Percentiles rank a stretch among this genome's conserved stretches.
Evolutionary conservation across 441 rosid species (phyloP).

Genomic region (Cnidoscolus chayamansa): DNA sequence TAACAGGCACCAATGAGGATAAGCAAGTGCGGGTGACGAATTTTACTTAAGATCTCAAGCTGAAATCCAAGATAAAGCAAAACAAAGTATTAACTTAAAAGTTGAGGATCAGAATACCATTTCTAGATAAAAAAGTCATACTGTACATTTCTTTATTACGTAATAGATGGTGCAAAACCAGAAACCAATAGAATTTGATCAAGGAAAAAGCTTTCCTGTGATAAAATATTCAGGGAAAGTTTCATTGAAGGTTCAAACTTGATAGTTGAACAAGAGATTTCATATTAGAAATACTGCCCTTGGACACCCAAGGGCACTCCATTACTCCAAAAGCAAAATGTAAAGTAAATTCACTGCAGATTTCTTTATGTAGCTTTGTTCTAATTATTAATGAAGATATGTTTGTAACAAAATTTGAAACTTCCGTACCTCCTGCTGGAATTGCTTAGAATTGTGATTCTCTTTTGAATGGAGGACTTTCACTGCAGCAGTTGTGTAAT

Average conservation of each 20-base stretch:
- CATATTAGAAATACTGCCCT: background rate
- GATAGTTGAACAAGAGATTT: background rate
- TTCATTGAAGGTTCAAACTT: background rate
- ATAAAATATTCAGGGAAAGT: background rate
- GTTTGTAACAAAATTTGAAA: background rate
- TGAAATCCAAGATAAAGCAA: conserved; percentile 31
- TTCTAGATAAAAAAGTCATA: background rate
- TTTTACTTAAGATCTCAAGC: conserved; percentile 82
- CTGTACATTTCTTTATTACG: background rate
- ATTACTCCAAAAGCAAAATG: background rate
- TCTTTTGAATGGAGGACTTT: conserved; percentile 76
- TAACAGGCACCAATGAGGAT: conserved; percentile 91
- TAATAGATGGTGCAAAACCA: too few relatives aligned
- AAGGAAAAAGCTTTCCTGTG: background rate
- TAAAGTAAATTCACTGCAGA: background rate
- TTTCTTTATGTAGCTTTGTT: background rate
- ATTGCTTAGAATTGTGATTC: conserved; percentile 53
- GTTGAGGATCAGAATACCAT: background rate
- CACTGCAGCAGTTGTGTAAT: conserved; percentile 76
- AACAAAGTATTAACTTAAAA: conserved; percentile 16
- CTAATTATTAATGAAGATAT: background rate
- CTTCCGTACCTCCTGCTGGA: conserved; percentile 72
- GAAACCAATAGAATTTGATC: background rate
- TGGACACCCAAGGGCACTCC: background rate
- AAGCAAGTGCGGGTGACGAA: conserved; percentile 83